Evolutionary conservation across 345 rosid genomes (phyloP).

Genomic region (Noccaea caerulescens): DNA sequence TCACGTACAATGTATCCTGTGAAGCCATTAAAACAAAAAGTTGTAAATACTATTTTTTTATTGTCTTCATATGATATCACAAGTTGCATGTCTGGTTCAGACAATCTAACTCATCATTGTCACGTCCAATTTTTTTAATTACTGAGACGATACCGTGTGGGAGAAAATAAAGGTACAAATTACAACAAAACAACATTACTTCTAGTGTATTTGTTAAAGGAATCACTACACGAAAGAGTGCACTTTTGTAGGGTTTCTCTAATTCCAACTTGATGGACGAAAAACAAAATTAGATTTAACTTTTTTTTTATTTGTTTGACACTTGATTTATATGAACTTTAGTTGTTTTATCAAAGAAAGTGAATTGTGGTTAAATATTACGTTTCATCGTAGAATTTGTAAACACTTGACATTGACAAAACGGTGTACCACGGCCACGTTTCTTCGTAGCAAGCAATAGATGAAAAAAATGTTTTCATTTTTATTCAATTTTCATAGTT

Average conservation of each 20-base stretch:
- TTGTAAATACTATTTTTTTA: background rate
- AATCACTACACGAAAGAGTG: slow-evolving; percentile 17
- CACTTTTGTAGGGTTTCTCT: slow-evolving; percentile 32
- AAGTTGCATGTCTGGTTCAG: slow-evolving; percentile 37
- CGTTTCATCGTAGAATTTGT: slow-evolving; percentile 12
- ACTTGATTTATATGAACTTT: background rate
- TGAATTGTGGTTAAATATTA: slow-evolving; percentile 31
- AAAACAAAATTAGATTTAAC: background rate
- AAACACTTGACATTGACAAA: slow-evolving; percentile 37
- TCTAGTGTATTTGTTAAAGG: slow-evolving; percentile 16
- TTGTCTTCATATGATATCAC: too few species aligned
- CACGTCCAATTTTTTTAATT: slow-evolving; percentile 20
- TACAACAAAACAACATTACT: slow-evolving; percentile 15
- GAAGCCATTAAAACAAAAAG: slow-evolving; percentile 30
- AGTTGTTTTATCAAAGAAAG: slow-evolving; percentile 18
- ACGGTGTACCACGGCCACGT: slow-evolving; percentile 34
- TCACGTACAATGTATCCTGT: slow-evolving; percentile 18
- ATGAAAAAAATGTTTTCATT: slow-evolving; percentile 5
- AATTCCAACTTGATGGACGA: slow-evolving; percentile 19
- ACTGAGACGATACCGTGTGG: slow-evolving; percentile 40
- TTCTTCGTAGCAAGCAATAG: slow-evolving; percentile 22
- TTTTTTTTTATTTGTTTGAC: slow-evolving; percentile 1
- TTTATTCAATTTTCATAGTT: background rate
- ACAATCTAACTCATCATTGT: slow-evolving; percentile 38
- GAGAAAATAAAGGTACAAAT: slow-evolving; percentile 34